Evolutionary conservation across 1,139 yeast genomes (phyloP), one percentile per base, ranked within the genome.

Genomic region (Candida mesenterica): DNA sequence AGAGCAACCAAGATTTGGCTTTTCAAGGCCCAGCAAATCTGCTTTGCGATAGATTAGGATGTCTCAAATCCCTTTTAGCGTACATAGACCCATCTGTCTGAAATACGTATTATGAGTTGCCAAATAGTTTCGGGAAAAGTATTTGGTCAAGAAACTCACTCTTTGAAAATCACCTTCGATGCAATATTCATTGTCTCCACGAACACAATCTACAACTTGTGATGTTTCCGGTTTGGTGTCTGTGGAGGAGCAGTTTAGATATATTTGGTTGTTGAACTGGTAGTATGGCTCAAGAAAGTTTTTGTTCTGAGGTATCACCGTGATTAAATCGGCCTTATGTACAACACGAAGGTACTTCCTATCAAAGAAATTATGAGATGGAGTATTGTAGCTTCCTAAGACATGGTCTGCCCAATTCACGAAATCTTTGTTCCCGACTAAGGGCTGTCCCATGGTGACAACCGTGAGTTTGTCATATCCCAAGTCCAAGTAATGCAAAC

Each of bases 401-500:
- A 51, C 59, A 1, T 38, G 22, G 40, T 72, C 72, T 1, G 60
- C 62, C 68, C 74, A 72, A 4, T 46, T 37, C 1, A 62, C 61
- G 41, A 75, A 72, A 5, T 49, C 49, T 5, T 47, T 39, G 43
- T 75, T 74, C 0, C 80, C 80, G 6, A 72, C 46, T 38, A 71
- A 56, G 0, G 79, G 79, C 44, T 71, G 79, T 0, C 79, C 79
- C 74, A 74, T 66, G 0, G 76, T 68, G 30, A 73, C 59, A 30
- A 73, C 48, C 0, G 61, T 50, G 19, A 70, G 26, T 18, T 59
- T 53, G 5, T 57, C 55, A 35, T 50, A 59, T 0, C 72, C 71
- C 29, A 60, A 41, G 40, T 64, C 72, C 13, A 63, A 48, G 32
- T 62, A 61, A 38, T 66, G 65, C 15, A 72, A 49, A 0, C 68